A percentile compares a stretch with the other conserved stretches of the same genome.
Conservation (phyloP, 2,329 filamentous ascomycete genomes). For the Exophiala xenobiotica region DNA sequence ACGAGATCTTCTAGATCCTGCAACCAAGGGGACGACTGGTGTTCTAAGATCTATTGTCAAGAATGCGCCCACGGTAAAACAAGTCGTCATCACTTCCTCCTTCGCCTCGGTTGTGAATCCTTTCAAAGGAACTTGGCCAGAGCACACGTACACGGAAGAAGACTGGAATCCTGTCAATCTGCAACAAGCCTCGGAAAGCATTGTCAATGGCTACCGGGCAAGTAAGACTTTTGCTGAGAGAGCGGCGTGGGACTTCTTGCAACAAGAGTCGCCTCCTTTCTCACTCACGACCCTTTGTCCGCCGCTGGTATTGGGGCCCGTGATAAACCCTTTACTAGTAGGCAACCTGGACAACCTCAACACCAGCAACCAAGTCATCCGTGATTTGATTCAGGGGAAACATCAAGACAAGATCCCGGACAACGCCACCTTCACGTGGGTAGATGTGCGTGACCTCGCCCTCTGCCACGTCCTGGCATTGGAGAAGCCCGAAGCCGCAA, state of each 20-base stretch:
- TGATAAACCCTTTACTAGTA: too few species aligned
- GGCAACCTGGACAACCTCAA: constrained; percentile 64
- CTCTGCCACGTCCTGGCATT: constrained; percentile 12
- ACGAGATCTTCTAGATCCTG: constrained; percentile 57
- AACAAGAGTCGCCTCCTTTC: constrained; percentile 57
- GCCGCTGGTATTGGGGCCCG: constrained; percentile 62
- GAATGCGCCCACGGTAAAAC: constrained; percentile 64
- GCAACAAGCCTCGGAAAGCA: constrained; percentile 37
- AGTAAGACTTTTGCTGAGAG: constrained; percentile 65
- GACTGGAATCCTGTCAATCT: constrained; percentile 45
- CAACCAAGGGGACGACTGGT: constrained; percentile 62
- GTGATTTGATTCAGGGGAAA: not conserved
- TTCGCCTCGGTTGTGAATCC: constrained; percentile 63
- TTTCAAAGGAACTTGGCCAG: constrained; percentile 32
- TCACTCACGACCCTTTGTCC: constrained; percentile 61
- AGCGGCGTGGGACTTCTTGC: constrained; percentile 63
- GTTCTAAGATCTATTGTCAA: constrained; percentile 62
- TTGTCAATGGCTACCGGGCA: constrained; percentile 38
- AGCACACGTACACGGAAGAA: constrained; percentile 35
- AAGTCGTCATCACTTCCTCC: constrained; percentile 68
- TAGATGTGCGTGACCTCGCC: constrained; percentile 19
- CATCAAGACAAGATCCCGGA: not conserved
- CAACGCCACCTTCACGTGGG: constrained; percentile 53
- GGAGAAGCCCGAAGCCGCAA: constrained; percentile 8
- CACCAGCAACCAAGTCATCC: constrained; percentile 34